phyloP scores from a whole-genome alignment of 768 basidiomycete species.

The Crassisporium funariophilum region DNA sequence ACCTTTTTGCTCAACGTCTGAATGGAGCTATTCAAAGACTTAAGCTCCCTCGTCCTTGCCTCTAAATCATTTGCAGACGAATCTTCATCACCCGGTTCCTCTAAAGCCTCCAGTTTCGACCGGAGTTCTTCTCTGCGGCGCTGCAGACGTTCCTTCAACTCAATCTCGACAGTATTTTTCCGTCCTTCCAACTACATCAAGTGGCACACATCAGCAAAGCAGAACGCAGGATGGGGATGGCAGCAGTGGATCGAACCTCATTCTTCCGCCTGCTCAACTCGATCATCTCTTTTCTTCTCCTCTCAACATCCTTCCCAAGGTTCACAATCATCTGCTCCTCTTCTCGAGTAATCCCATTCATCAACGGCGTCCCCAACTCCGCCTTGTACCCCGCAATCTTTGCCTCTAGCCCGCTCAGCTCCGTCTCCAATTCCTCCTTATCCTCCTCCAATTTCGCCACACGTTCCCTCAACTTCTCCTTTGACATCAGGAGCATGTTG shows the following conservation, averaged over 20 bases:
- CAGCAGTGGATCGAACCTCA: slow-evolving; percentile 51
- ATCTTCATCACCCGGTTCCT: slow-evolving; percentile 59
- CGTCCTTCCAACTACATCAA: slow-evolving; percentile 61
- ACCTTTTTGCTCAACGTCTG: slow-evolving; percentile 61
- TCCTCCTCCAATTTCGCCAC: slow-evolving; percentile 67
- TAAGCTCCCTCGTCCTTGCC: slow-evolving; percentile 67
- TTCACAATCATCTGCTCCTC: slow-evolving; percentile 69
- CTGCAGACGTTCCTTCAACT: slow-evolving; percentile 86
- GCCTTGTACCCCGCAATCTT: slow-evolving; percentile 64
- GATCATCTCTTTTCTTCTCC: slow-evolving; percentile 66
- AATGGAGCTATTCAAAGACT: slow-evolving; percentile 66
- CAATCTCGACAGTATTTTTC: slow-evolving; percentile 87
- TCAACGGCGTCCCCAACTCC: slow-evolving; percentile 77
- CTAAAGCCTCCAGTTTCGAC: slow-evolving; percentile 73
- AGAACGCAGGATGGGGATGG: neutral
- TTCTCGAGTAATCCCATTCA: slow-evolving; percentile 67
- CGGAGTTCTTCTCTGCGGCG: slow-evolving; percentile 80
- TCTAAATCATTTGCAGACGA: slow-evolving; percentile 70
- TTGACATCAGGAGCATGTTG: slow-evolving; percentile 59
- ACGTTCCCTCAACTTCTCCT: slow-evolving; percentile 65
- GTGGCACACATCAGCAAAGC: neutral
- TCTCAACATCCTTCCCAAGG: slow-evolving; percentile 77
- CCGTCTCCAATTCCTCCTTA: slow-evolving; percentile 71
- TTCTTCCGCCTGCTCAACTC: slow-evolving; percentile 68
- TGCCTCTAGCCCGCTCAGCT: slow-evolving; percentile 60